These are phyloP conservation scores for Flaveria robusta DNA, from an alignment of 129 eudicot species.

Conservation along the genomic window DNA sequence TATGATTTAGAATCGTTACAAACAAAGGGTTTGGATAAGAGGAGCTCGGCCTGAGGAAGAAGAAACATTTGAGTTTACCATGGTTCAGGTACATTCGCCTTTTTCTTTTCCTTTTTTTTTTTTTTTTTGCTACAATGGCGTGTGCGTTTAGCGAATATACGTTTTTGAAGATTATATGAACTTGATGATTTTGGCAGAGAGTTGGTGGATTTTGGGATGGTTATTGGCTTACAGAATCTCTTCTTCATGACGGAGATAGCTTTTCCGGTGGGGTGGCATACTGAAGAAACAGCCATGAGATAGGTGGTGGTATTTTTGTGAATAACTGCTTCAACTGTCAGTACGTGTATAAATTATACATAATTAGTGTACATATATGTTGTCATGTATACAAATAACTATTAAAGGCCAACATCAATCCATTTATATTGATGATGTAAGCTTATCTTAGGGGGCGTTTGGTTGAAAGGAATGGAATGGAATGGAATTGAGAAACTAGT, in stretches of 20 bases:
- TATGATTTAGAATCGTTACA: slow-evolving; percentile 60
- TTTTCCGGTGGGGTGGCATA: slow-evolving; percentile 94
- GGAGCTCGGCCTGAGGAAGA: slow-evolving; percentile 95
- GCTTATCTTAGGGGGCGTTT: too few species aligned
- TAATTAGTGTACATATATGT: slow-evolving; percentile 30
- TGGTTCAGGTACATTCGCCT: slow-evolving; percentile 65
- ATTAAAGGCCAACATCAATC: neutral
- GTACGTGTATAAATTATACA: slow-evolving; percentile 19
- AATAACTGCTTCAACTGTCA: slow-evolving; percentile 16
- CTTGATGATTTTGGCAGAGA: slow-evolving; percentile 49
- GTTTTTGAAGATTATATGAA: neutral
- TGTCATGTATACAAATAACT: slow-evolving; percentile 24
- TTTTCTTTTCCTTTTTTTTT: neutral
- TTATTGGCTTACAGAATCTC: slow-evolving; percentile 93
- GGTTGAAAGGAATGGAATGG: too few species aligned
- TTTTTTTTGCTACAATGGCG: neutral
- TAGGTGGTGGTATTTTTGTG: slow-evolving; percentile 25
- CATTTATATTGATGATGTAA: slow-evolving; percentile 8
- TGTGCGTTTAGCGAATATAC: neutral
- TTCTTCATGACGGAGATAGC: slow-evolving; percentile 88
- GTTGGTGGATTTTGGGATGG: slow-evolving; percentile 98
- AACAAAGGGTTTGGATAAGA: slow-evolving; percentile 83
- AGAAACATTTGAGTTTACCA: slow-evolving; percentile 81
- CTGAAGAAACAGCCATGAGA: slow-evolving; percentile 36
- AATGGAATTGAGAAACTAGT: too few species aligned